phyloP scores from a whole-genome alignment of 345 rosid species.

The Salix exigua region DNA sequence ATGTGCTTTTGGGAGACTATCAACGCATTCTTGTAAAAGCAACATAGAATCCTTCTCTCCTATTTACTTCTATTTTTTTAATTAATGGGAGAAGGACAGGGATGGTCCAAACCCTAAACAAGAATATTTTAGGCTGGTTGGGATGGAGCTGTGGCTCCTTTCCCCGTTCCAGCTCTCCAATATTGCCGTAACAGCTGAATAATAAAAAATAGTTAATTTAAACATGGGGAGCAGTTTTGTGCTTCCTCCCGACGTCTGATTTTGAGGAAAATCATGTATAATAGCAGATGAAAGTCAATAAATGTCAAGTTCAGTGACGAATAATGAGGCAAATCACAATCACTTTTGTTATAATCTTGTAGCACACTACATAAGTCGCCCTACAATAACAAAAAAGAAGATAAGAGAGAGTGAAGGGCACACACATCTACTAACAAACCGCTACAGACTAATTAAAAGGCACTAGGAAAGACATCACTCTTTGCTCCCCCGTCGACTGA shows the following conservation, averaged over 20 bases:
- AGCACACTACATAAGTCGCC: background rate
- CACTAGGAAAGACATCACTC: background rate
- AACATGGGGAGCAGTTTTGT: background rate
- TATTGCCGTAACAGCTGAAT: no score
- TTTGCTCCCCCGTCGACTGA: conserved; percentile 1
- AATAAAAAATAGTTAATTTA: background rate
- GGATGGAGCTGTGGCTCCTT: background rate
- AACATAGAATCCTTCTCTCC: no score
- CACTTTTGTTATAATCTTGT: background rate
- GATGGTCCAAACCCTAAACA: background rate
- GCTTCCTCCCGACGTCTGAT: background rate
- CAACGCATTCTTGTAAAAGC: no score
- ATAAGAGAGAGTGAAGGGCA: background rate
- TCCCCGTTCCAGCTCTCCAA: background rate
- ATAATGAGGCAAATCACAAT: background rate
- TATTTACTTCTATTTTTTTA: no score
- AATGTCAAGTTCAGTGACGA: no score
- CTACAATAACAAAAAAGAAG: background rate
- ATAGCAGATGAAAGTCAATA: background rate
- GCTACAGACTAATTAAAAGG: background rate
- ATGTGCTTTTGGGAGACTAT: background rate
- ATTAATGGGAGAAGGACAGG: background rate
- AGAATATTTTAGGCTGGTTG: background rate
- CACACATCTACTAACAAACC: no score
- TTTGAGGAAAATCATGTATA: background rate